These are phyloP conservation scores for Hyaloscypha variabilis DNA, from an alignment of 495 filamentous ascomycete species.

Conservation along the genomic window DNA sequence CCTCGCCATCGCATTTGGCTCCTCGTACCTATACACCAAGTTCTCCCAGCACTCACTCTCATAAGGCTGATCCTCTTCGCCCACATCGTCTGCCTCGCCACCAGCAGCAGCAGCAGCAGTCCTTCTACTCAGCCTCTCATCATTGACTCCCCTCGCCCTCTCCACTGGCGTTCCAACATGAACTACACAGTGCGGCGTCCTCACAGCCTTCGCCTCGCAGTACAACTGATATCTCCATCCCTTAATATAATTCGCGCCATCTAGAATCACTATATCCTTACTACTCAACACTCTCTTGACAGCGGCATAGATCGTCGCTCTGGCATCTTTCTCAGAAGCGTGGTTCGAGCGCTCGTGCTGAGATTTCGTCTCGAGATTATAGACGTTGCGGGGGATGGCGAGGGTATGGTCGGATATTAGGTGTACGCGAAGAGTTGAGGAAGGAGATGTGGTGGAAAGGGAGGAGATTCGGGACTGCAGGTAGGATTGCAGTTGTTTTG, in stretches of 20 bases:
- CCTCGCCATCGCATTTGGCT: constrained; percentile 90
- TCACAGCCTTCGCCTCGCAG: constrained; percentile 88
- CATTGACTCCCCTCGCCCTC: constrained; percentile 65
- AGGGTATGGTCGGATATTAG: constrained; percentile 70
- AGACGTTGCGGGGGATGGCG: constrained; percentile 60
- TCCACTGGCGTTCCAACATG: constrained; percentile 81
- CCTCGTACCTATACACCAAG: constrained; percentile 92
- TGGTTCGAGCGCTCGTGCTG: constrained; percentile 54
- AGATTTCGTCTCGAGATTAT: constrained; percentile 56
- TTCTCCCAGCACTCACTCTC: constrained; percentile 78
- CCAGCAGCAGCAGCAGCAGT: constrained; percentile 20
- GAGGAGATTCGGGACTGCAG: constrained; percentile 57
- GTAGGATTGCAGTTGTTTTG: constrained; percentile 71
- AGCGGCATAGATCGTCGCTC: constrained; percentile 82
- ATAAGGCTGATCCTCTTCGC: constrained; percentile 58
- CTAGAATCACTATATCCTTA: constrained; percentile 85
- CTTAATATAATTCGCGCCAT: constrained; percentile 97
- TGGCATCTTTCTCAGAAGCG: constrained; percentile 83
- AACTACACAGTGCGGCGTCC: constrained; percentile 82
- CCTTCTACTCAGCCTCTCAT: constrained; percentile 37
- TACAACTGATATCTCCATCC: constrained; percentile 95
- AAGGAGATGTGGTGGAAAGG: constrained; percentile 35
- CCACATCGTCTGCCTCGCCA: constrained; percentile 18
- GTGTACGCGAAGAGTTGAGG: constrained; percentile 59
- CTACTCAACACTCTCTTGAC: constrained; percentile 79